A percentile compares a stretch with the other conserved stretches of the same genome.
phyloP scores from a whole-genome alignment of 306 rosid genomes.

The Fragaria nilgerrensis region DNA sequence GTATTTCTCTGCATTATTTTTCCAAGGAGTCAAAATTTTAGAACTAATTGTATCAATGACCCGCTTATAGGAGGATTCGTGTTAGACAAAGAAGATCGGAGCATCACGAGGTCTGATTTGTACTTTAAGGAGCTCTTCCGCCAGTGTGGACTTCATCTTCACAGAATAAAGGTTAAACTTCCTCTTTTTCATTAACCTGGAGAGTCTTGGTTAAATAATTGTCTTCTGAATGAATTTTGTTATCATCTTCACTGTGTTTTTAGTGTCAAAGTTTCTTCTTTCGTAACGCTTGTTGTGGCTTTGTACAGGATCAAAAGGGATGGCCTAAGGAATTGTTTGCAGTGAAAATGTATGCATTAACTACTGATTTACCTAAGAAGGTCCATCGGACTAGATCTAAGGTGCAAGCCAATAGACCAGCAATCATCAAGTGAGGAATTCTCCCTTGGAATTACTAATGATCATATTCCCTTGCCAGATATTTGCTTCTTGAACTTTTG shows the following conservation, averaged over 20 bases:
- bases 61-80: slow-evolving; percentile 75
- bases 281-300: background rate
- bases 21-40: background rate
- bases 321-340: slow-evolving; percentile 71
- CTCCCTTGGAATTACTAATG: background rate
- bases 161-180: slow-evolving; percentile 61
- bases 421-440: slow-evolving; percentile 59
- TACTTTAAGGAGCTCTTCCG: slow-evolving; percentile 78
- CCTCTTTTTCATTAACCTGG: background rate
- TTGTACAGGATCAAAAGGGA: slow-evolving; percentile 83
- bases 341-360: slow-evolving; percentile 91
- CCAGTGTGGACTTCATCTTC: slow-evolving; percentile 73
- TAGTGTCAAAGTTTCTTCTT: background rate
- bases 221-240: background rate
- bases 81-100: slow-evolving; percentile 80
- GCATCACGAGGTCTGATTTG: slow-evolving; percentile 78
- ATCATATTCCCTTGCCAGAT: background rate
- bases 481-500: background rate
- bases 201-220: background rate
- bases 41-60: slow-evolving; percentile 5
- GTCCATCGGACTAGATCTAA: slow-evolving; percentile 49
- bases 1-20: background rate
- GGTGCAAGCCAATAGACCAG: slow-evolving; percentile 60
- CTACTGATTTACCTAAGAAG: slow-evolving; percentile 64
- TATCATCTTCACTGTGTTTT: background rate